phyloP scores from a whole-genome alignment of 352 stramenopile genomes.

The Phytophthora pluvialis region DNA sequence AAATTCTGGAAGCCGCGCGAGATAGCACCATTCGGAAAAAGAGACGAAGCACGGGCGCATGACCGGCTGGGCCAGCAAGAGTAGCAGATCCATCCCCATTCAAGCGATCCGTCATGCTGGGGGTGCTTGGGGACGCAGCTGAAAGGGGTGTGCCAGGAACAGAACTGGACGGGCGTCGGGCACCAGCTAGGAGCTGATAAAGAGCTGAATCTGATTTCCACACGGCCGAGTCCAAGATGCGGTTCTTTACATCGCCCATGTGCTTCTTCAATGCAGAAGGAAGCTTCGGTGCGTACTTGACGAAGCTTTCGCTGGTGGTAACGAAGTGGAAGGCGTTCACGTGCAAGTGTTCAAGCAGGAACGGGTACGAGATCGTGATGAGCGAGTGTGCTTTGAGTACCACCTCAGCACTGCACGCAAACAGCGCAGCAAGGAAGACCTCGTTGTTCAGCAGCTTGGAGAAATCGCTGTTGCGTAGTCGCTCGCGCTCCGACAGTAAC shows the following conservation, averaged over 20 bases:
- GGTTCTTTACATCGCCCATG: constrained; percentile 88
- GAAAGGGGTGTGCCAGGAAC: constrained; percentile 20
- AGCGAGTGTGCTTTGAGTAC: constrained; percentile 86
- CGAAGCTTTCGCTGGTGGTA: constrained; percentile 88
- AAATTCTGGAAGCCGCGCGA: constrained; percentile 81
- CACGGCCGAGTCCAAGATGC: constrained; percentile 77
- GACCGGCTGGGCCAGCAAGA: constrained; percentile 10
- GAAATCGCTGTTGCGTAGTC: constrained; percentile 77
- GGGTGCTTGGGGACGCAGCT: constrained; percentile 24
- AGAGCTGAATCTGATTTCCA: constrained; percentile 80
- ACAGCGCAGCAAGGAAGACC: constrained; percentile 78
- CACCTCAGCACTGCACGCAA: constrained; percentile 85
- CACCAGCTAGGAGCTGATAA: constrained; percentile 61
- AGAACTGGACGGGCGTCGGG: constrained; percentile 14
- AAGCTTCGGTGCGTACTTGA: constrained; percentile 79
- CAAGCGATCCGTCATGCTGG: constrained; percentile 14
- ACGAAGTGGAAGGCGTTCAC: constrained; percentile 90
- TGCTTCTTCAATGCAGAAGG: constrained; percentile 83
- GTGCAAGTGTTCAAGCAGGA: constrained; percentile 72
- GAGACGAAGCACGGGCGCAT: constrained; percentile 71
- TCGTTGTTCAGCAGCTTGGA: constrained; percentile 84
- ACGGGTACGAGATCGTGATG: constrained; percentile 87
- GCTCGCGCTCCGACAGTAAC: constrained; percentile 68
- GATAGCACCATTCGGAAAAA: constrained; percentile 90
- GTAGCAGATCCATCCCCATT: constrained; percentile 13